Conservation (phyloP, 2,329 filamentous ascomycete species). For the Thelonectria rubi region DNA sequence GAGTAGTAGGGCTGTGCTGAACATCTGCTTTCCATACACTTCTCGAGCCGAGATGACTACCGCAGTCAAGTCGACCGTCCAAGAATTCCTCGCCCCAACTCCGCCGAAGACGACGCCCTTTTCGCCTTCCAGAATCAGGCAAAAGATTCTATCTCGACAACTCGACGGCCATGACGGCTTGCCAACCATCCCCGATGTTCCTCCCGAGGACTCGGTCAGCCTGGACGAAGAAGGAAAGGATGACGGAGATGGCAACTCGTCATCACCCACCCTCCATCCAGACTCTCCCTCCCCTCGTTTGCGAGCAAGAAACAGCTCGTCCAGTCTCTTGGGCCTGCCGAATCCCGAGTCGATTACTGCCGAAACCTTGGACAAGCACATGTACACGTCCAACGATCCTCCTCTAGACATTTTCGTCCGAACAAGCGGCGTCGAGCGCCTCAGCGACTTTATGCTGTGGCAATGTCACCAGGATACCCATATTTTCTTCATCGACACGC, state of each 20-base stretch:
- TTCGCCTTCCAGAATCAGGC: slow-evolving; percentile 85
- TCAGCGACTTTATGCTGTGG: slow-evolving; percentile 99
- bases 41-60: slow-evolving; percentile 94
- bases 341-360: slow-evolving; percentile 90
- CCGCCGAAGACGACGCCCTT: slow-evolving; percentile 75
- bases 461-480: slow-evolving; percentile 94
- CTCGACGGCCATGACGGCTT: slow-evolving; percentile 58
- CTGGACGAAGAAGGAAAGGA: slow-evolving; percentile 55
- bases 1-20: slow-evolving; percentile 66
- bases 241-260: slow-evolving; percentile 65
- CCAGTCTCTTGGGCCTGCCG: slow-evolving; percentile 54
- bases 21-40: slow-evolving; percentile 98
- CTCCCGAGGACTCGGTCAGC: slow-evolving; percentile 50
- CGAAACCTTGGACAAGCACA: slow-evolving; percentile 82
- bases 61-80: slow-evolving; percentile 86
- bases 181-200: slow-evolving; percentile 59
- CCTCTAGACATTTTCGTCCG: slow-evolving; percentile 91
- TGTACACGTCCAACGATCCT: slow-evolving; percentile 86
- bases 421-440: slow-evolving; percentile 89
- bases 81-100: slow-evolving; percentile 82
- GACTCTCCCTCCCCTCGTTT: slow-evolving; percentile 59
- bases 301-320: slow-evolving; percentile 45
- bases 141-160: slow-evolving; percentile 81
- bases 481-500: slow-evolving; percentile 88
- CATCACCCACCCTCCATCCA: slow-evolving; percentile 66